Percentiles rank a stretch among this genome's conserved stretches.
These are phyloP conservation scores for Exophiala oligosperma DNA, from an alignment of 2,329 filamentous ascomycete genomes.

Conservation along the genomic window DNA sequence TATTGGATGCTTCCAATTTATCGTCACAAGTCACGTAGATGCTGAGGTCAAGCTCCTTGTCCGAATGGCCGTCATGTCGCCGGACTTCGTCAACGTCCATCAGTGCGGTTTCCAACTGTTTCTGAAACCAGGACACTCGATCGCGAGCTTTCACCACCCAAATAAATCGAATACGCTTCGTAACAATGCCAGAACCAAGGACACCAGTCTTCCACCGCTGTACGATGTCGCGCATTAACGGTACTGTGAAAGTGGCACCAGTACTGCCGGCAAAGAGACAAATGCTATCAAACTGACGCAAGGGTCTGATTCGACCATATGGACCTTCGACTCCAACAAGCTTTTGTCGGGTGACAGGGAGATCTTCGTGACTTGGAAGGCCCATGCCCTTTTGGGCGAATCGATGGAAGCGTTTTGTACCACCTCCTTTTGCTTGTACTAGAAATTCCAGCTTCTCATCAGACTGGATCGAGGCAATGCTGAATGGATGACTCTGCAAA, in stretches of 20 bases:
- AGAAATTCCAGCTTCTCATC: constrained; percentile 59
- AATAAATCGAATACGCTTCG: constrained; percentile 19
- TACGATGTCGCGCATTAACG: constrained; percentile 53
- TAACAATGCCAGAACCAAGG: constrained; percentile 46
- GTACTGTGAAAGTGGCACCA: constrained; percentile 60
- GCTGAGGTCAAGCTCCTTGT: constrained; percentile 51
- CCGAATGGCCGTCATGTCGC: constrained; percentile 11
- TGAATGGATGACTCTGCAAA: constrained; percentile 65
- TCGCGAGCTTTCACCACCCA: constrained; percentile 59
- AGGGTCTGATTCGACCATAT: constrained; percentile 37
- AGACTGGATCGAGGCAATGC: constrained; percentile 57
- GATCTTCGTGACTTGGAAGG: constrained; percentile 29
- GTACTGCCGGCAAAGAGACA: constrained; percentile 32
- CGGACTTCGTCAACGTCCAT: constrained; percentile 16
- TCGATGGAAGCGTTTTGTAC: constrained; percentile 21
- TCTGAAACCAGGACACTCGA: constrained; percentile 23
- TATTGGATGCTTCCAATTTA: constrained; percentile 36
- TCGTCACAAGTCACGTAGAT: constrained; percentile 58
- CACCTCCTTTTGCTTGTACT: constrained; percentile 49
- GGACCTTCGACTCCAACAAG: constrained; percentile 32
- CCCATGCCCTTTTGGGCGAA: constrained; percentile 50
- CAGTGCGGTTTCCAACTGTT: constrained; percentile 18
- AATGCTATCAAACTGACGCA: constrained; percentile 33
- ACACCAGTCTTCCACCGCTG: constrained; percentile 27
- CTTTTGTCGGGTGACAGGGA: constrained; percentile 2